A percentile compares a stretch with the other conserved stretches of the same genome.
These are phyloP conservation scores for Vaccinium macrocarpon DNA, from an alignment of 148 eudicot species.

Conservation along the genomic window DNA sequence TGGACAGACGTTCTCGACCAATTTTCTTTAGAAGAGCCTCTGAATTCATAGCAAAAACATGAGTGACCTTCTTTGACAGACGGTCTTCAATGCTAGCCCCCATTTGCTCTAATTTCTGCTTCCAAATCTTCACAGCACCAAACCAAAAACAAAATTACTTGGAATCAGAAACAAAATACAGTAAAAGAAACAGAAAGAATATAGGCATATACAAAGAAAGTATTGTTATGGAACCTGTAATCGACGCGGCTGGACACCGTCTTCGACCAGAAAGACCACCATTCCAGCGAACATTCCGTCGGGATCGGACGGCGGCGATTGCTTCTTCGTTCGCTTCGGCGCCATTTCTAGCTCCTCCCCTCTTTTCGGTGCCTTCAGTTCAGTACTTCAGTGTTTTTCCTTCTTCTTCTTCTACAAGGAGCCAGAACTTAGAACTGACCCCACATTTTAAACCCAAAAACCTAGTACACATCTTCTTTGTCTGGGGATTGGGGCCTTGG, in stretches of 20 bases:
- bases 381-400: background rate
- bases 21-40: slow-evolving; percentile 45
- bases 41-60: slow-evolving; percentile 61
- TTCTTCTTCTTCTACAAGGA: background rate
- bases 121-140: slow-evolving; percentile 62
- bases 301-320: slow-evolving; percentile 38
- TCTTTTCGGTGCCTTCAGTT: background rate
- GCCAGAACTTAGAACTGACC: background rate
- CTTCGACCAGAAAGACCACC: slow-evolving; percentile 52
- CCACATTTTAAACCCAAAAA: background rate
- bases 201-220: background rate
- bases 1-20: slow-evolving; percentile 38
- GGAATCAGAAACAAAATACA: background rate
- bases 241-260: slow-evolving; percentile 65
- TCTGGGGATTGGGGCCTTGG: too few species aligned
- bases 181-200: background rate
- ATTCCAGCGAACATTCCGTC: slow-evolving; percentile 80
- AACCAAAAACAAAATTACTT: background rate
- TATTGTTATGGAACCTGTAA: slow-evolving; percentile 45
- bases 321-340: slow-evolving; percentile 41
- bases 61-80: slow-evolving; percentile 61
- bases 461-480: too few species aligned
- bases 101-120: slow-evolving; percentile 78
- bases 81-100: slow-evolving; percentile 67
- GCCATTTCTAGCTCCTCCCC: slow-evolving; percentile 31